phyloP scores from a whole-genome alignment of 2,329 filamentous ascomycete genomes.

The Colletotrichum theobromicola region DNA sequence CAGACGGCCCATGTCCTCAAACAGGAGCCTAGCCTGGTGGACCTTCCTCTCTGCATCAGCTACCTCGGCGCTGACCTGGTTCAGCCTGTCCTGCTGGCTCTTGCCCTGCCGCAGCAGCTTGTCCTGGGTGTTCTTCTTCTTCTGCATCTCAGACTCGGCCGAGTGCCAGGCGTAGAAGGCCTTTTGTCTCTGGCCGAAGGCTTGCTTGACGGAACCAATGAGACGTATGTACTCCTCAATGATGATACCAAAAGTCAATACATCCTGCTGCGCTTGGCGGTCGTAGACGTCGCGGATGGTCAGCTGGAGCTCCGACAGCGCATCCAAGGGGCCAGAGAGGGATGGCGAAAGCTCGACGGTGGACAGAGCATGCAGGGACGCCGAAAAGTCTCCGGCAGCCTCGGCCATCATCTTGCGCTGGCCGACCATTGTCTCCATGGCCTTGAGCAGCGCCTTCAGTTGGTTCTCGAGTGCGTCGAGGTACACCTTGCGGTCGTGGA shows the following conservation, averaged over 20 bases:
- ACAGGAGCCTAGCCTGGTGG: conserved; percentile 86
- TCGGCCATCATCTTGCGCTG: conserved; percentile 95
- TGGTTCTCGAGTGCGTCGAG: conserved; percentile 93
- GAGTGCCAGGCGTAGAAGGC: conserved; percentile 94
- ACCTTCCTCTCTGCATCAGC: conserved; percentile 93
- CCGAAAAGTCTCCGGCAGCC: conserved; percentile 90
- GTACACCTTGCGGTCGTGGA: conserved; percentile 94
- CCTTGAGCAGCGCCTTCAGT: conserved; percentile 87
- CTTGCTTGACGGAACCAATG: conserved; percentile 93
- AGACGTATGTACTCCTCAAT: conserved; percentile 98
- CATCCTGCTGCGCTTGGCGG: conserved; percentile 94
- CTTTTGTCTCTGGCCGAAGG: conserved; percentile 92
- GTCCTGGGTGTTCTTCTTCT: conserved; percentile 87
- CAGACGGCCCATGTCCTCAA: conserved; percentile 95
- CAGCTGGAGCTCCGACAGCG: conserved; percentile 89
- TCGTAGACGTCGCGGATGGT: conserved; percentile 96
- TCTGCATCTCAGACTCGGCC: conserved; percentile 88
- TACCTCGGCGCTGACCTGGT: conserved; percentile 91
- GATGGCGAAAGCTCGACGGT: conserved; percentile 90
- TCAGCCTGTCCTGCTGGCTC: conserved; percentile 93
- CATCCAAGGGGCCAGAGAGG: conserved; percentile 87
- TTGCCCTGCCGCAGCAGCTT: conserved; percentile 95
- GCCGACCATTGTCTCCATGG: conserved; percentile 89
- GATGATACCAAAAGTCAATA: conserved; percentile 94
- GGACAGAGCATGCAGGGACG: conserved; percentile 89